Evolutionary conservation across 805 yeast genomes (phyloP), one percentile per base, ranked within the genome.

Genomic region (Candida ficus): DNA sequence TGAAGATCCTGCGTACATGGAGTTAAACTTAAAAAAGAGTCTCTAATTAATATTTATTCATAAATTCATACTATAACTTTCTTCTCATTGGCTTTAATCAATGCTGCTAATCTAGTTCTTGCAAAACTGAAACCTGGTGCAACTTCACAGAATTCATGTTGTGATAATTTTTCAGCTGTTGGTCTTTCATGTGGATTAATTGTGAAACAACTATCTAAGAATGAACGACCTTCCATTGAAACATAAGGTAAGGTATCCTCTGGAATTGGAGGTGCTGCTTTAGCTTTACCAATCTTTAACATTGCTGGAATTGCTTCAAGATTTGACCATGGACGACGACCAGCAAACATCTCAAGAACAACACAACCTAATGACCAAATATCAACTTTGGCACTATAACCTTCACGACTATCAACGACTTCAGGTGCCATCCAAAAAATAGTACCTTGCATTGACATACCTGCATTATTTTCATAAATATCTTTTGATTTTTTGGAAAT

Each of bases 361-460:
- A 93, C 96, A 67, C 99, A 93, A 1, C 99, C 99, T 19, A 91
- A 62, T 1, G 98, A 90, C 99, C 99, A 93, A 29, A 93, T 90
- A 62, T 93, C 99, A 19, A 93, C 89, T 63, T 93, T 93, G 17
- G 99, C 99, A 67, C 95, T 87, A 60, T 93, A 93, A 1, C 99
- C 99, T 58, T 83, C 93, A 53, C 76, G 80, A 43, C 87, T 88
- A 58, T 89, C 91, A 37, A 93, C 89, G 48, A 95, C 96, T 58
- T 93, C 99, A 0, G 99, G 99, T 1, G 99, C 99, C 99, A 93
- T 93, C 99, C 99, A 93, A 61, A 90, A 93, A 1, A 95, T 88
- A 0, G 99, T 90, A 19, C 99, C 99, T 62, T 95, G 96, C 95
- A 87, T 88, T 11, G 97, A 90, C 95, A 90, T 86, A 41, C 88